Conservation (phyloP, 225 moss, liverwort and hornwort species). For the Physcomitrium patens region DNA sequence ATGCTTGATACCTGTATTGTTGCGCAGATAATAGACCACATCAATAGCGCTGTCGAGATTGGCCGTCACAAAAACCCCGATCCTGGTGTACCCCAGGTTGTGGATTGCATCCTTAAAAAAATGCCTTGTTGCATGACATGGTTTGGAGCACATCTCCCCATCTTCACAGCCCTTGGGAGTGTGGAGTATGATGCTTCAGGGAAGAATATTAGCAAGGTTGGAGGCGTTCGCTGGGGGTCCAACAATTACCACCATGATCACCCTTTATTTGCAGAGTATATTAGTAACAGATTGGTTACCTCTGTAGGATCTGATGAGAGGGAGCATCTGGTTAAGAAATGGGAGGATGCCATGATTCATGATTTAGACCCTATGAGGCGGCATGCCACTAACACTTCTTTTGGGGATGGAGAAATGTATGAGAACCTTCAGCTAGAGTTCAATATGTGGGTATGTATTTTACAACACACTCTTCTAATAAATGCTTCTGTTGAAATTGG, state of each 20-base stretch:
- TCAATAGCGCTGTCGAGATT: slow-evolving; percentile 67
- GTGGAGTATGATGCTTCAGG: slow-evolving; percentile 65
- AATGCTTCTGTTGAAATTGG: too few relatives aligned
- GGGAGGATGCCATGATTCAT: slow-evolving; percentile 72
- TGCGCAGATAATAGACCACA: slow-evolving; percentile 72
- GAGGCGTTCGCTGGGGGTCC: slow-evolving; percentile 86
- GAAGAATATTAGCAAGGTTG: slow-evolving; percentile 89
- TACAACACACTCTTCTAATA: too few relatives aligned
- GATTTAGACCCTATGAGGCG: slow-evolving; percentile 47
- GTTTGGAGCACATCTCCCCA: slow-evolving; percentile 84
- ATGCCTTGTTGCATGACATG: slow-evolving; percentile 90
- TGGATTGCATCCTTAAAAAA: slow-evolving; percentile 50
- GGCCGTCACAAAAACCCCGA: slow-evolving; percentile 55
- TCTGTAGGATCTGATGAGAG: slow-evolving; percentile 37
- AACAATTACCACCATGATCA: slow-evolving; percentile 86
- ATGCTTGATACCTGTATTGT: neutral
- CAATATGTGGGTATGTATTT: slow-evolving; percentile 74
- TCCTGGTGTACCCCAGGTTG: slow-evolving; percentile 59
- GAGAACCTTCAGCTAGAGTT: slow-evolving; percentile 80
- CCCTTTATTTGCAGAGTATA: slow-evolving; percentile 65
- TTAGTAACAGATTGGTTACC: slow-evolving; percentile 41
- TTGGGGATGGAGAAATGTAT: slow-evolving; percentile 42
- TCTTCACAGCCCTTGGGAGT: slow-evolving; percentile 76
- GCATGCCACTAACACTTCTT: slow-evolving; percentile 54
- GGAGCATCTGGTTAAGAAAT: slow-evolving; percentile 63